Percentiles rank a stretch among this genome's conserved stretches.
Conservation (phyloP, 805 yeast genomes). For the Monosporozyma yasuniensis region DNA sequence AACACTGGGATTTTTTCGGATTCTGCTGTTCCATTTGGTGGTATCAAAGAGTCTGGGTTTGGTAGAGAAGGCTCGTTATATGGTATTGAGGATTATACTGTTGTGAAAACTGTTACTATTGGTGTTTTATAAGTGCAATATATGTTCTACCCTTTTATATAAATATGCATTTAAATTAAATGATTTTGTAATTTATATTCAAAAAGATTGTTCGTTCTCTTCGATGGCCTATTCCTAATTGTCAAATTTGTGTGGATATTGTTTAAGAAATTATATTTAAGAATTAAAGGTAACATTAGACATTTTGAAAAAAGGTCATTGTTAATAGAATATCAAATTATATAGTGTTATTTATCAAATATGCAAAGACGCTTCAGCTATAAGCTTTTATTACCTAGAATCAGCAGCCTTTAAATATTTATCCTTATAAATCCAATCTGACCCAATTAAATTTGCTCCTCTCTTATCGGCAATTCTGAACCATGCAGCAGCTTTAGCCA, state of each 20-base stretch:
- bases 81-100: constrained; percentile 54
- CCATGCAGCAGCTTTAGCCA: constrained; percentile 59
- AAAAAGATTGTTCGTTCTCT: too few species aligned
- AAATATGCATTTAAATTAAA: neutral
- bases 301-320: neutral
- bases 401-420: constrained; percentile 38
- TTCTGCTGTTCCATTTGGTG: constrained; percentile 52
- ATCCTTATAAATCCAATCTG: constrained; percentile 67
- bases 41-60: constrained; percentile 57
- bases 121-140: constrained; percentile 27
- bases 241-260: too few species aligned
- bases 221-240: too few species aligned
- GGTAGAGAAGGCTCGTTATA: constrained; percentile 61
- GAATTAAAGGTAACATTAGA: too few species aligned
- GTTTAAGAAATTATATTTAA: too few species aligned
- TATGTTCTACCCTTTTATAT: neutral
- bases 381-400: neutral
- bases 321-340: neutral
- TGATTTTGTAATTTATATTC: too few species aligned
- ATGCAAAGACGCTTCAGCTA: neutral
- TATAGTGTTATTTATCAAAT: neutral
- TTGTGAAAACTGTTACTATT: constrained; percentile 42
- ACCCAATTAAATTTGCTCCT: constrained; percentile 56
- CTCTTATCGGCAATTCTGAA: constrained; percentile 53
- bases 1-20: constrained; percentile 53